A percentile compares a stretch with the other conserved stretches of the same genome.
These are phyloP conservation scores for Sphaerostilbella broomeana DNA, from an alignment of 2,329 filamentous ascomycete genomes.

Conservation along the genomic window DNA sequence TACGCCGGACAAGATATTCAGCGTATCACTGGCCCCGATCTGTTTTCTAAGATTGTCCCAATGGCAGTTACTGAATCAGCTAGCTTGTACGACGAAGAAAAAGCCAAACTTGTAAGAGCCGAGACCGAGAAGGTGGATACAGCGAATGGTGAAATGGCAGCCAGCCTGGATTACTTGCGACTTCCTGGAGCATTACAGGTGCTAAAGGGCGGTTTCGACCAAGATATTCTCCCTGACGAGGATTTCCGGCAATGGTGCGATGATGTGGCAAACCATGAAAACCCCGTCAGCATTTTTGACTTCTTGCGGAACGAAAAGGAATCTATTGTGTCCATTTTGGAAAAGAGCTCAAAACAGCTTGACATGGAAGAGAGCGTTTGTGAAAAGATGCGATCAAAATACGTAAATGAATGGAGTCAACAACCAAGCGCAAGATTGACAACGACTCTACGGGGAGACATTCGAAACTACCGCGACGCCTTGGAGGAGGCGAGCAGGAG, in stretches of 20 bases:
- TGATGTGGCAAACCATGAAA: conserved; percentile 79
- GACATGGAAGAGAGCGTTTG: conserved; percentile 98
- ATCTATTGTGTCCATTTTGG: conserved; percentile 63
- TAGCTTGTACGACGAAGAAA: conserved; percentile 96
- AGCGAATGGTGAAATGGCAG: conserved; percentile 92
- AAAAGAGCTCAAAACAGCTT: conserved; percentile 77
- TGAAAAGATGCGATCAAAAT: conserved; percentile 98
- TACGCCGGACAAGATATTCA: conserved; percentile 98
- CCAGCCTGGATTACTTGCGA: conserved; percentile 88
- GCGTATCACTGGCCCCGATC: conserved; percentile 90
- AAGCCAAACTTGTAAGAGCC: conserved; percentile 87
- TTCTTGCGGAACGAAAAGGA: conserved; percentile 71
- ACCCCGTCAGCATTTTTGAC: conserved; percentile 73
- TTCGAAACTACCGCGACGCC: conserved; percentile 80
- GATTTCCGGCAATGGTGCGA: conserved; percentile 94
- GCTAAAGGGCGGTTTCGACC: conserved; percentile 85
- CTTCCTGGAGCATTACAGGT: conserved; percentile 85
- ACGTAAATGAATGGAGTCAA: conserved; percentile 92
- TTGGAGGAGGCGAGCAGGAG: conserved; percentile 84
- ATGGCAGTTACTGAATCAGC: conserved; percentile 94
- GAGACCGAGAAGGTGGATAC: conserved; percentile 91
- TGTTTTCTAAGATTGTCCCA: conserved; percentile 94
- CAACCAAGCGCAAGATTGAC: conserved; percentile 90
- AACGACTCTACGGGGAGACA: conserved; percentile 77
- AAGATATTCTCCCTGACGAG: conserved; percentile 79